These are phyloP conservation scores for Globisporangium acanthophoron DNA, from an alignment of 352 stramenopile species.

Conservation along the genomic window DNA sequence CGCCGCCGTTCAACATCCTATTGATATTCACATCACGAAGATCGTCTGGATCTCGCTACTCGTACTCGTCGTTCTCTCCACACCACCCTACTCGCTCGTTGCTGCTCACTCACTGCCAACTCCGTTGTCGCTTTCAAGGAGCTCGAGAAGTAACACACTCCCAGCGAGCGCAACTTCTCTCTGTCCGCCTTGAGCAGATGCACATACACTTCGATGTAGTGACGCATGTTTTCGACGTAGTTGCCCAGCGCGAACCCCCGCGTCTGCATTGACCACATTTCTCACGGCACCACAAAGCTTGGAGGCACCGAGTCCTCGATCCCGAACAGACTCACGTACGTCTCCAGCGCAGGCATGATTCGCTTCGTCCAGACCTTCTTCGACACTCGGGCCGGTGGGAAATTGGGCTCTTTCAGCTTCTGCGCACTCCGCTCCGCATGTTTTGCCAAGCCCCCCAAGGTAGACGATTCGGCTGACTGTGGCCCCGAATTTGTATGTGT, in stretches of 20 bases:
- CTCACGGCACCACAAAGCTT: not conserved
- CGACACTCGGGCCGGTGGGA: not conserved
- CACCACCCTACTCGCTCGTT: too few relatives aligned
- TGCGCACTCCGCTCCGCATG: not conserved
- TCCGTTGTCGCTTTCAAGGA: not conserved
- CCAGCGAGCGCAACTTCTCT: not conserved
- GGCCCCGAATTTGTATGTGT: not conserved
- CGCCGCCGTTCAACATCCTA: too few relatives aligned
- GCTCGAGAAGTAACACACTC: not conserved
- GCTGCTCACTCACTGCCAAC: not conserved
- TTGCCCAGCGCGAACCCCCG: conserved; percentile 1
- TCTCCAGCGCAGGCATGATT: not conserved
- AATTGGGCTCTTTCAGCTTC: not conserved
- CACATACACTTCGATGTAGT: not conserved
- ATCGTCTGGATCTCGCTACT: too few relatives aligned
- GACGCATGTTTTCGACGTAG: not conserved
- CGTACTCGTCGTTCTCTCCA: too few relatives aligned
- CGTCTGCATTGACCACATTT: not conserved
- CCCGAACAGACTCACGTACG: not conserved
- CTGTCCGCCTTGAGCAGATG: not conserved
- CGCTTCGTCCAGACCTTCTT: not conserved
- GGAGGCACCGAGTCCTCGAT: not conserved
- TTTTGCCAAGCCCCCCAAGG: not conserved
- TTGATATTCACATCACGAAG: too few relatives aligned
- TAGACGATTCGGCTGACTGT: not conserved